Base-by-base conservation (phyloP, 2,329 filamentous ascomycete genomes). In the Exutisphaerella laricina region DNA sequence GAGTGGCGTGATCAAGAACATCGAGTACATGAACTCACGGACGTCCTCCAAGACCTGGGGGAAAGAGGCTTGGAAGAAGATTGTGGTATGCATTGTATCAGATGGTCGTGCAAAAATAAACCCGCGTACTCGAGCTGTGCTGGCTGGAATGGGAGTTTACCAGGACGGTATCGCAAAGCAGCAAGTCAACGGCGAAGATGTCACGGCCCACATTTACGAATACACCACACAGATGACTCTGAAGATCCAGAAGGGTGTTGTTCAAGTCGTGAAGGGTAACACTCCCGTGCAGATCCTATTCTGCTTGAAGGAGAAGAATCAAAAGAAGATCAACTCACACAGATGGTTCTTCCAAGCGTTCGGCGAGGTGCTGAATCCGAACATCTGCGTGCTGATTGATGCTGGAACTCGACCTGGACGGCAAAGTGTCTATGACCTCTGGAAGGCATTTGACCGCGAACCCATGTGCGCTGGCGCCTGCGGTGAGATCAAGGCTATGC, bases 241-340 rank as follows among this genome's bases (percentile, higher is more conserved):
- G 59, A 81, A 87, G 59, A 80, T 97, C 63, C 95, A 95, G 71
- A 94, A 90, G 56, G 84, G 85, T 47, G 78, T 95, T 30, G 90
- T 97, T 6, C 77, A 82, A 35, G 74, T 97, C 37, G 86, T 92
- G 50, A 87, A 88, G 60, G 84, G 75, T 4, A 78, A 85, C 48
- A 88, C 92, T 49, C 90, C 92, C 0, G 86, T 98, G 2, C 92
- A 98, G 70, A 84, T 98, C 72, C 79, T 98, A 4, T 98, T 98
- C 73, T 98, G 92, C 65, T 68, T 98, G 48, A 98, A 98, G 72
- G 92, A 98, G 64, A 97, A 96, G 78, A 98, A 98, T 64, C 89
- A 96, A 71, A 98, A 98, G 74, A 98, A 98, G 75, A 98, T 98
- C 78, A 98, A 98, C 65, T 97, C 92, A 0, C 92, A 98, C 66